Evolutionary conservation across 192 early-diverging fungal species (phyloP), one percentile per base, ranked within the genome.

Genomic region (Coemansia erecta): DNA sequence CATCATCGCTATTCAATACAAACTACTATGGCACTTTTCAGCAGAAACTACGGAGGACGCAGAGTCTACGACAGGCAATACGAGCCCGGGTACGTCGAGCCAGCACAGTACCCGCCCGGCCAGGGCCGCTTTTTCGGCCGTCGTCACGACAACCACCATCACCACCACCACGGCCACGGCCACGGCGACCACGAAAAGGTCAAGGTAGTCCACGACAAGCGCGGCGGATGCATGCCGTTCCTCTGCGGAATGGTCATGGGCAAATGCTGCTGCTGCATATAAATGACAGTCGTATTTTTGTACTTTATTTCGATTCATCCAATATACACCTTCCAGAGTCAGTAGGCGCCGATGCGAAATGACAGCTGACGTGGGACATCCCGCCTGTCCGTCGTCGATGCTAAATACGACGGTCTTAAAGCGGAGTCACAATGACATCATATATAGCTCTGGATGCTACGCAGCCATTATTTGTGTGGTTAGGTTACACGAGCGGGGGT

Each of bases 151-250:
- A n/a, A n/a, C n/a, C n/a, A n/a, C n/a, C n/a, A n/a, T n/a, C n/a
- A n/a, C 7, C 43, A 21, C 7, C 39, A 56, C 15, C 53, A 54
- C 31, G 31, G 45, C n/a, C 57, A 59, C 31, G 15, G 44, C 1
- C 56, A 24, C n/a, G 42, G 46, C 33, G 17, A 37, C 8, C 48
- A 48, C 23, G 41, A 60, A 12, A 26, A 31, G 40, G 47, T 31
- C 11, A 45, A 45, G 2, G 46, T 58, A 4, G 45, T 48, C 21
- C 24, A 33, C 43, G 43, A 39, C 9, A 60, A 51, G 26, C 42
- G 48, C 22, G 58, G 58, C 17, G 48, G 58, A 51, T 60, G 58
- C 19, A 40, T 39, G 58, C 39, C 58, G 13, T 60, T 60, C 40
- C 49, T 60, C 45, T 60, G 58, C 18, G 58, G 58, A 13, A 4